Evolutionary conservation across 768 basidiomycete species (phyloP), one percentile per base, ranked within the genome.

Genomic region (Cyclocybe cylindracea): DNA sequence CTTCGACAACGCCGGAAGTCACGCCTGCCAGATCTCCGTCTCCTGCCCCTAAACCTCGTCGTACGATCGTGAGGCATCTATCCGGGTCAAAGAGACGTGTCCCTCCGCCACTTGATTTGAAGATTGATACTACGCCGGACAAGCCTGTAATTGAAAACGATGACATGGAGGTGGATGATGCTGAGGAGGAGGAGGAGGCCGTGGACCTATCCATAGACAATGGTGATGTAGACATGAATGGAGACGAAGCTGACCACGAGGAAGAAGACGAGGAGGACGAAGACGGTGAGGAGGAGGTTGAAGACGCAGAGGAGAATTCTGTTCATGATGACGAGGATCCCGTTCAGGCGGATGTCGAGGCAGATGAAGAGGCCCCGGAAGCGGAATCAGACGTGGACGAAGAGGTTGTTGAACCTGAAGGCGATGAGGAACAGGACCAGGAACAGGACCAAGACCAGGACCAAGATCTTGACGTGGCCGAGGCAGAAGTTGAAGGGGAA

Each of bases 401-500:
- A 16, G 65, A 65, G 33, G 48, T 53, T 35, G 50, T 55, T 10
- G 71, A 71, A 13, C 61, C 58, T 24, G 66, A 61, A 10, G 64
- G 61, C 14, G 70, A 66, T 24, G 63, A 49, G 24, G 66, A 64
- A 11, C 54, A 54, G 2, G 65, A 63, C 14, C 66, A 62, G 18
- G 70, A 61, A 10, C 39, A 53, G 6, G 52, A 54, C n/a, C 52
- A 48, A 4, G 70, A 70, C 24, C 67, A 72, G 6, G 65, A 66
- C 16, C 65, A 62, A n/a, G 55, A 57, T 19, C 48, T 39, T 8
- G 59, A 43, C 31, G 59, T 56, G 13, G 54, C 14, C 7, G 66
- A 66, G 8, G 65, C 65, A n/a, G 76, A 75, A 14, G 57, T 61
- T 24, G 24, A 24, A 14, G 80, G 79, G 36, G 68, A 62, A 37